Evolutionary conservation across 2,329 filamentous ascomycete species (phyloP), one percentile per base, ranked within the genome.

Genomic region (Dryadomyces quercivorus): DNA sequence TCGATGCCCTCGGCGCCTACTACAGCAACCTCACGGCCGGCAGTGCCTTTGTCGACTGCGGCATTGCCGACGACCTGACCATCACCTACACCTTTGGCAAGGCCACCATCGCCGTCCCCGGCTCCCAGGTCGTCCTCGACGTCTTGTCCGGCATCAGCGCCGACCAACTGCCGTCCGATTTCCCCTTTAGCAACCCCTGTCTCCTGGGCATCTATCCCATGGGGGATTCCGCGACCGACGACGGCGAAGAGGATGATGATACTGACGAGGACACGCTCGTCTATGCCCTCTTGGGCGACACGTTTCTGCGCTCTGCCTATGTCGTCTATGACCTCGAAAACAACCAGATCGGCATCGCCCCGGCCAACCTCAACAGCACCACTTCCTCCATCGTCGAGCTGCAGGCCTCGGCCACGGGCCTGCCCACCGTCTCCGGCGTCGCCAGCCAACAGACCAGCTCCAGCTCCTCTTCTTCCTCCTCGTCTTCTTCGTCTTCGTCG

Each of bases 281-380:
- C 12, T 22, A 62, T 40, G 62, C 63, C 26, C 65, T 75, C 15
- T 68, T 76, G 2, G 74, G 74, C 47, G 73, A 75, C 60, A 72
- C 70, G 4, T 75, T 76, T 59, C 61, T 76, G 50, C 69, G 73
- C 16, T 70, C 68, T 31, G 72, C 72, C 12, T 81, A 81, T 61
- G 74, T 78, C 51, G 76, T 79, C 53, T 80, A 78, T 62, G 76
- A 81, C 60, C 63, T 79, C 45, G 67, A 66, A 53, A 72, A 77
- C 64, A 62, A 74, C 60, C 66, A 76, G 65, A 67, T 81, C 53
- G 75, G 67, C 55, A 62, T 81, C 5, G 76, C 76, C 13, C 76
- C 76, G 66, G 70, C 78, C 50, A 77, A 76, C 59, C 63, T 76
- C 53, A 74, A 76, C 62, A 67, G 67, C 57, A 72, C 69, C 34